Percentiles rank a stretch among this genome's conserved stretches.
Evolutionary conservation across 176 grass and related monocot genomes (phyloP).

Genomic region (Carex pumila): DNA sequence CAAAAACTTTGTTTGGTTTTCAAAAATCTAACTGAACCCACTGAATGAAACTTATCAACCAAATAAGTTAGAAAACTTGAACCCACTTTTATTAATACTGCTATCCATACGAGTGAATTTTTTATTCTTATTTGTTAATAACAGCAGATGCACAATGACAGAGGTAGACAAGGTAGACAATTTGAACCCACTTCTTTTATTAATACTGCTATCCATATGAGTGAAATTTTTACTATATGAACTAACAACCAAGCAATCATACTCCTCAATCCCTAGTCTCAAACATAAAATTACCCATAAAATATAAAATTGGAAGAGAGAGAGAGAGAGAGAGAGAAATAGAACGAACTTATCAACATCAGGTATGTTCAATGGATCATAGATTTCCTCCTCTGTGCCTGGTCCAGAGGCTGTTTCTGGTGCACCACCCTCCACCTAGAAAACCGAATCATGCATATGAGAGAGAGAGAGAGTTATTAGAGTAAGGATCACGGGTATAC

Average conservation of each 20-base stretch:
- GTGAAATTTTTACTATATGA: background rate
- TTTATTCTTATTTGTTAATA: background rate
- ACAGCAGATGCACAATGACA: background rate
- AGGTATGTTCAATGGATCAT: conserved; percentile 90
- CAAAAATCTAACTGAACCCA: too few relatives aligned
- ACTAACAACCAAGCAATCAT: background rate
- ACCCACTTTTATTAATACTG: too few relatives aligned
- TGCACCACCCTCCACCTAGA: conserved; percentile 51
- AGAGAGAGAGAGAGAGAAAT: background rate
- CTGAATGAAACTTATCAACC: too few relatives aligned
- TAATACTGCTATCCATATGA: background rate
- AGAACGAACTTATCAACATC: conserved; percentile 61
- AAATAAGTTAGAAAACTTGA: too few relatives aligned
- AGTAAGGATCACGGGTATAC: background rate
- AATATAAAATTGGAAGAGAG: background rate
- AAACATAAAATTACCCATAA: conserved; percentile 12
- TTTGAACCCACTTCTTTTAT: background rate
- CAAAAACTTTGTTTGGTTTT: too few relatives aligned
- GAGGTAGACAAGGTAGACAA: background rate
- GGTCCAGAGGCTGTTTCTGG: conserved; percentile 37
- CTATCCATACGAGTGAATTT: too few relatives aligned
- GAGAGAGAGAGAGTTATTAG: background rate
- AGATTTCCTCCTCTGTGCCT: conserved; percentile 62
- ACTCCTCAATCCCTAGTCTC: background rate
- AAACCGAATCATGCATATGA: conserved; percentile 5